These are phyloP conservation scores for Heimioporus punctisporus DNA, from an alignment of 1,284 basidiomycete genomes.

Conservation along the genomic window DNA sequence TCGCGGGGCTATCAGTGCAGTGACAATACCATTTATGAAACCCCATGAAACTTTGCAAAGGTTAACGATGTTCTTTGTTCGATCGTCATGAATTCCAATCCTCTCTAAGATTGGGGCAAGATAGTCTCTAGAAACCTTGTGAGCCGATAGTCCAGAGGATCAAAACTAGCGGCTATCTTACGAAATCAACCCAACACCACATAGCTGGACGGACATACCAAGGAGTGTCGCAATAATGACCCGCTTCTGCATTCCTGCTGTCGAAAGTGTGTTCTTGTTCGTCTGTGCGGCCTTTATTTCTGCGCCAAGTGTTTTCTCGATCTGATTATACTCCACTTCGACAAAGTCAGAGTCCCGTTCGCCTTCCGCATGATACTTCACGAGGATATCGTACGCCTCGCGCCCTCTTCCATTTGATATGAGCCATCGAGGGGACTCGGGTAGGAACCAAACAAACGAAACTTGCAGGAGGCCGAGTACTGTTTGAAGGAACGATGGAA, in stretches of 20 bases:
- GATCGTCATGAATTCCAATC: conserved; percentile 17
- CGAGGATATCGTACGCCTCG: conserved; percentile 28
- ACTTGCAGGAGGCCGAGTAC: conserved; percentile 52
- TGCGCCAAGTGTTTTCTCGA: not conserved
- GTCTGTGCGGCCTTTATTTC: not conserved
- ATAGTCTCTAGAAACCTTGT: conserved; percentile 1
- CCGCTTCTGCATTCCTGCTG: conserved; percentile 8
- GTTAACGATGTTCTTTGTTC: conserved; percentile 17
- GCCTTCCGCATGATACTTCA: conserved; percentile 20
- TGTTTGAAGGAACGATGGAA: conserved; percentile 40
- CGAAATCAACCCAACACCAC: conserved; percentile 7
- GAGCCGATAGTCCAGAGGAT: not conserved
- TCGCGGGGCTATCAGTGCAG: conserved; percentile 8
- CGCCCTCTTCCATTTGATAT: conserved; percentile 50
- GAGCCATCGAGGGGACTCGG: conserved; percentile 64
- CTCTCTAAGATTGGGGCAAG: conserved; percentile 13
- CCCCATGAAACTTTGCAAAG: conserved; percentile 5
- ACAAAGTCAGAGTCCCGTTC: conserved; percentile 6
- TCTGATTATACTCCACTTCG: conserved; percentile 8
- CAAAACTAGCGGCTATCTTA: not conserved
- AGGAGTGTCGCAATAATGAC: conserved; percentile 18
- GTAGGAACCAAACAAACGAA: conserved; percentile 48
- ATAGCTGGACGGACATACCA: conserved; percentile 51
- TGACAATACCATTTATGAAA: conserved; percentile 5
- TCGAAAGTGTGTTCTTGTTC: not conserved